A percentile compares a stretch with the other conserved stretches of the same genome.
phyloP scores from a whole-genome alignment of 768 basidiomycete species.

The Coprinopsis strossmayeri region DNA sequence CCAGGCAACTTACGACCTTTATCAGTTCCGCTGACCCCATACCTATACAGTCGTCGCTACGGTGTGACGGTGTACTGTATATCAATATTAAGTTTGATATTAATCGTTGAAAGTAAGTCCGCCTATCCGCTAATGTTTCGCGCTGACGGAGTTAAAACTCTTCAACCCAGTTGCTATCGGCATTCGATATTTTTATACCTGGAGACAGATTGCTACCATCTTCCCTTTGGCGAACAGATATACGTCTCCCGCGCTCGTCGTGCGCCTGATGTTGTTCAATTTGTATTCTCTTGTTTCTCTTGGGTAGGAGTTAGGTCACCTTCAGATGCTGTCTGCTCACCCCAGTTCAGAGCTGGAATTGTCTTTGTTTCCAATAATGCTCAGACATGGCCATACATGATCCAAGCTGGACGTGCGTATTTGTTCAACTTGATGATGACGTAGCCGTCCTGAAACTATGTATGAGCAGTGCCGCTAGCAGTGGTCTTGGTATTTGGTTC shows the following conservation, averaged over 20 bases:
- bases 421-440: not conserved
- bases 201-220: slow-evolving; percentile 27
- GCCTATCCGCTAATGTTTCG: not conserved
- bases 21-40: no score
- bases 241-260: slow-evolving; percentile 28
- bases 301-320: slow-evolving; percentile 24
- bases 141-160: not conserved
- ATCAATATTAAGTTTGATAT: slow-evolving; percentile 29
- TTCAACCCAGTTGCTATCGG: slow-evolving; percentile 40
- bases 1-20: slow-evolving; percentile 4
- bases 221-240: slow-evolving; percentile 35
- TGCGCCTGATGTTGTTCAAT: slow-evolving; percentile 38
- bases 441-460: slow-evolving; percentile 4
- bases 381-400: slow-evolving; percentile 34
- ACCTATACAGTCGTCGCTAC: slow-evolving; percentile 20
- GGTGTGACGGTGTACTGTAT: slow-evolving; percentile 41
- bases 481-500: slow-evolving; percentile 43
- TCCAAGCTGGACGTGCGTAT: slow-evolving; percentile 42
- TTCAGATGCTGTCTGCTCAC: not conserved
- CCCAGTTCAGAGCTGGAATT: slow-evolving; percentile 26
- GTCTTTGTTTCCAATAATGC: slow-evolving; percentile 25
- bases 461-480: slow-evolving; percentile 38
- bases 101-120: slow-evolving; percentile 38
- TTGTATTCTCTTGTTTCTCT: slow-evolving; percentile 37
- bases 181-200: slow-evolving; percentile 34